A percentile compares a stretch with the other conserved stretches of the same genome.
Conservation (phyloP, 2,329 filamentous ascomycete species). For the Coniochaeta hoffmannii region DNA sequence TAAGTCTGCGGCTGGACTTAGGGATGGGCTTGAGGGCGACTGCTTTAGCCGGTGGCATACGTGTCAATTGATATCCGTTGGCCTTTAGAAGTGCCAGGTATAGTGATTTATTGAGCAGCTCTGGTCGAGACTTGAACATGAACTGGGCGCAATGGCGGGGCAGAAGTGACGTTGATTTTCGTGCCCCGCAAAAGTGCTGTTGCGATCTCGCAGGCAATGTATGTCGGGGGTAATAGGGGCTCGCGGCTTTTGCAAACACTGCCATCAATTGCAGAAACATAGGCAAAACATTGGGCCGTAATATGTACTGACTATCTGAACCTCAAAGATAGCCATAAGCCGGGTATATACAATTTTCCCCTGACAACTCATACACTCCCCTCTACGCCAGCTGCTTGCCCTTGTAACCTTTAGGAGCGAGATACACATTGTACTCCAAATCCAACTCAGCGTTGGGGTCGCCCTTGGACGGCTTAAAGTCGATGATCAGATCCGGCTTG, state of each 20-base stretch:
- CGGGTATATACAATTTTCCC: no score
- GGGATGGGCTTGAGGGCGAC: no score
- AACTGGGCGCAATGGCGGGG: background rate
- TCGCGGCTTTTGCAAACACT: no score
- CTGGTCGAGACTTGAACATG: no score
- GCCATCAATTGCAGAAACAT: no score
- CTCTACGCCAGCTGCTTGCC: slow-evolving; percentile 8
- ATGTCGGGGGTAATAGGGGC: no score
- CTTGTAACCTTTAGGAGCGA: slow-evolving; percentile 23
- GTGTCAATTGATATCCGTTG: background rate
- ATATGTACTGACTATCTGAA: no score
- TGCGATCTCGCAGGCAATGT: no score
- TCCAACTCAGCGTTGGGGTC: slow-evolving; percentile 27
- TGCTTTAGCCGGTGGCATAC: background rate
- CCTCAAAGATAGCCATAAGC: no score
- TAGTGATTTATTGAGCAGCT: background rate
- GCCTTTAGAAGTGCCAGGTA: background rate
- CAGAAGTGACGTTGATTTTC: background rate
- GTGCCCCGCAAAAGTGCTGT: background rate
- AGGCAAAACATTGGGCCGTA: no score
- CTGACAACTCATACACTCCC: no score
- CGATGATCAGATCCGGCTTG: slow-evolving; percentile 27
- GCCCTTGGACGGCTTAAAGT: slow-evolving; percentile 25
- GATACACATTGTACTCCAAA: slow-evolving; percentile 28
- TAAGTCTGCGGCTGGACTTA: background rate